A percentile compares a stretch with the other conserved stretches of the same genome.
These are phyloP conservation scores for Leishmania arabica DNA, from an alignment of 208 protist species.

Conservation along the genomic window DNA sequence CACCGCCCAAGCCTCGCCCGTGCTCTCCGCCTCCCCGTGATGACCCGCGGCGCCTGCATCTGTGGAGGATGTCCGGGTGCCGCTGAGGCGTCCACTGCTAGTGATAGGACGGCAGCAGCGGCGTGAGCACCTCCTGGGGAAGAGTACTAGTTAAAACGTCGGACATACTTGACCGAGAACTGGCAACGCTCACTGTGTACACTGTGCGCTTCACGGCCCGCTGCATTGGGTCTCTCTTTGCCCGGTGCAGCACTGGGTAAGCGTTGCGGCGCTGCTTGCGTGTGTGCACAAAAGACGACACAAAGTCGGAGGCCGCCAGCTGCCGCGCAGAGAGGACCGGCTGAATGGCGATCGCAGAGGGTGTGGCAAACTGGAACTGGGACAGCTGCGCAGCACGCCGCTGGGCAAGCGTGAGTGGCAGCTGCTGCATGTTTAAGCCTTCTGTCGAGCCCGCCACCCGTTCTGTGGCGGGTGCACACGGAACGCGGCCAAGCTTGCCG, in stretches of 20 bases:
- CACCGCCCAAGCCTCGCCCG: background rate
- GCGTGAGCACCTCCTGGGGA: background rate
- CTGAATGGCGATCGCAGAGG: no score
- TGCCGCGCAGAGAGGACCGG: no score
- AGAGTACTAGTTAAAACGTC: background rate
- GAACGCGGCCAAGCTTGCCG: background rate
- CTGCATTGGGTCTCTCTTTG: conserved; percentile 24
- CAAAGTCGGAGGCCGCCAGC: background rate
- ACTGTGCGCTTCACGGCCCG: conserved; percentile 35
- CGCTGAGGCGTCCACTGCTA: background rate
- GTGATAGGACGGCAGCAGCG: background rate
- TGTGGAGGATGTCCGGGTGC: background rate
- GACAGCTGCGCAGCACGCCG: background rate
- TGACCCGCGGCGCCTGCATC: background rate
- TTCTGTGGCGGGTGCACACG: background rate
- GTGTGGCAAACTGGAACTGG: background rate
- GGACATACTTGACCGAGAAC: background rate
- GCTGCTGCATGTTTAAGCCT: background rate
- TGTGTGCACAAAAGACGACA: background rate
- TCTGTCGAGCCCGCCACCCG: background rate
- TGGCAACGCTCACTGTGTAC: conserved; percentile 11
- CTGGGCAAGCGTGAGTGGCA: conserved; percentile 2
- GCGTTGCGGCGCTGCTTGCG: background rate
- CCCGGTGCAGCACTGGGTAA: background rate
- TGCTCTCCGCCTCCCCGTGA: background rate